These are phyloP conservation scores for Flaveria trinervia DNA, from an alignment of 129 eudicot genomes.

Conservation along the genomic window DNA sequence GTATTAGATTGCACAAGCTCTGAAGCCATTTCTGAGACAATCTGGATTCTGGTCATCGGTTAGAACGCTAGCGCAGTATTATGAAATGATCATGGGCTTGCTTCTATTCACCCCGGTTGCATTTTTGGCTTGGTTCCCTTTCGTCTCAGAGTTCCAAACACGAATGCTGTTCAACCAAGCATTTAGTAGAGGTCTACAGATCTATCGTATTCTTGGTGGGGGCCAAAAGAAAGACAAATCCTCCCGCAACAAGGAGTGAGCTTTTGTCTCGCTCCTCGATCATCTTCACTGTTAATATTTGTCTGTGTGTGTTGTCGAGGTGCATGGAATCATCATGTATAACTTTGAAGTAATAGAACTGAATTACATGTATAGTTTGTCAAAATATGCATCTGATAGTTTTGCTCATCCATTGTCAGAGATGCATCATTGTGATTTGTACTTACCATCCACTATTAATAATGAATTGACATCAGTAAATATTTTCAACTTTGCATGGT, in stretches of 20 bases:
- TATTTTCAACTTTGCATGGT: conserved; percentile 3
- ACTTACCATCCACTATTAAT: background rate
- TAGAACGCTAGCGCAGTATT: conserved; percentile 70
- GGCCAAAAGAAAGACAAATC: conserved; percentile 75
- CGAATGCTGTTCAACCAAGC: conserved; percentile 95
- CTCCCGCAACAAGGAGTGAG: conserved; percentile 62
- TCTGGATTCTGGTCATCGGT: conserved; percentile 70
- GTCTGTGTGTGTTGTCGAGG: background rate
- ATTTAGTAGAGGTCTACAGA: conserved; percentile 82
- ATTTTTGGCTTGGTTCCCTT: conserved; percentile 91
- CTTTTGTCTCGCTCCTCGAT: background rate
- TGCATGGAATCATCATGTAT: background rate
- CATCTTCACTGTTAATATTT: background rate
- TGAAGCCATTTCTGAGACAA: conserved; percentile 49
- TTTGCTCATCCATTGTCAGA: background rate
- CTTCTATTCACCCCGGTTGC: conserved; percentile 82
- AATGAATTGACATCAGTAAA: background rate
- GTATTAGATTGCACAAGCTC: conserved; percentile 77
- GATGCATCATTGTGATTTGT: background rate
- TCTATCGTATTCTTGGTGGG: conserved; percentile 82
- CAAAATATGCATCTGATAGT: background rate
- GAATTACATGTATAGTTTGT: background rate
- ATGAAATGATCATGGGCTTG: conserved; percentile 74
- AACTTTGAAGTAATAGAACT: background rate
- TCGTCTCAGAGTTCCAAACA: conserved; percentile 88